Evolutionary conservation across 371 early-diverging fungal genomes (phyloP), one percentile per base, ranked within the genome.

Genomic region (Mucor saturninus): DNA sequence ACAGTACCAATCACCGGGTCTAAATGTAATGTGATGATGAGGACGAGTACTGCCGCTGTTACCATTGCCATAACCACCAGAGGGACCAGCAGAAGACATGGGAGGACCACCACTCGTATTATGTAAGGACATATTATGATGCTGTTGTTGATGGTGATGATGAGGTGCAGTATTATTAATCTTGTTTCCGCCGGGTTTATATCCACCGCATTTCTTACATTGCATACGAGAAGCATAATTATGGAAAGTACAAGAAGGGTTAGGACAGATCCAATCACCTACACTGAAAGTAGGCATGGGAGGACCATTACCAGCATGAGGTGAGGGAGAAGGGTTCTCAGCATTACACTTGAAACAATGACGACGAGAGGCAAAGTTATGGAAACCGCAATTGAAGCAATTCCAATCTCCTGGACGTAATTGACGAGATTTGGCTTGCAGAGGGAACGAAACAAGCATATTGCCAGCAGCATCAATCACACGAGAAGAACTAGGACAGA

Each of bases 1-100:
- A 69, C 93, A 93, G 42, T 87, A 85, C 93, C 93, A 82, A 65
- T 89, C 89, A 13, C 89, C 89, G 10, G 87, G 85, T 13, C 85
- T 75, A 59, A 80, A 85, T 43, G 72, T 73, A 48, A 62, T 70
- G n/a, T 61, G 72, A 37, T 65, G 71, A 40, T 65, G 71, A 50
- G 65, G 68, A 21, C 67, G 71, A 50, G 65, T 65, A 21, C 67
- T 46, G 11, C 65, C 59, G 13, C 67, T 71, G 21, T 21, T 21
- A 21, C 21, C 21, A 21, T 15, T 59, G 59, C 21, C 21, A 21
- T 62, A 62, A n/a, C 61, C 57, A 30, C 50, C 26, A 31, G 54
- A 13, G 38, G 64, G 65, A 1, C 59, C 35, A 21, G 51, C 51
- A 42, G 45, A 11, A 15, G 67, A 26, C 13, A 21, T 21, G 21